These are phyloP conservation scores for Irineochytrium annulatum DNA, from an alignment of 192 early-diverging fungal genomes.

Conservation along the genomic window DNA sequence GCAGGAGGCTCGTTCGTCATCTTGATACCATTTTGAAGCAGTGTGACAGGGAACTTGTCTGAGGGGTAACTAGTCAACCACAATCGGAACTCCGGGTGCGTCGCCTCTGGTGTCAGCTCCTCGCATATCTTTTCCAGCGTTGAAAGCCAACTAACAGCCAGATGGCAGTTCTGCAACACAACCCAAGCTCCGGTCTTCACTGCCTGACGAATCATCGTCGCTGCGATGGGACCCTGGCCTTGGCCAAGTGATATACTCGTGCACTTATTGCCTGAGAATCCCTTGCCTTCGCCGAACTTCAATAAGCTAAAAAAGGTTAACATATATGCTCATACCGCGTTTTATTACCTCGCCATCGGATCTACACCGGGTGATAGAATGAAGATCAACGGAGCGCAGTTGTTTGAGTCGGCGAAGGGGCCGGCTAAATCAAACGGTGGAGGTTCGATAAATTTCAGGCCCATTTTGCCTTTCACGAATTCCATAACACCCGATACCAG, in stretches of 20 bases:
- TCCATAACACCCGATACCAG: constrained; percentile 55
- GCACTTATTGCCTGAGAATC: constrained; percentile 41
- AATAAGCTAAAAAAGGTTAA: constrained; percentile 44
- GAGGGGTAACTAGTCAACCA: constrained; percentile 62
- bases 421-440: constrained; percentile 57
- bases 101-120: constrained; percentile 52
- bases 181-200: constrained; percentile 53
- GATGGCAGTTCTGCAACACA: constrained; percentile 61
- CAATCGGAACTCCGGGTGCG: constrained; percentile 50
- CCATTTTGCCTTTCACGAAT: constrained; percentile 55
- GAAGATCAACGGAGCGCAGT: constrained; percentile 52
- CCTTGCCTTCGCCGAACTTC: constrained; percentile 54
- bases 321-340: no score
- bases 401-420: constrained; percentile 50
- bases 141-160: constrained; percentile 56
- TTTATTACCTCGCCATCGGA: constrained; percentile 47
- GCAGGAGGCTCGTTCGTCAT: constrained; percentile 65
- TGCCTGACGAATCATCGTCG: constrained; percentile 48
- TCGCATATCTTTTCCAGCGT: constrained; percentile 62
- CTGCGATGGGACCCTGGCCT: constrained; percentile 59
- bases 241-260: constrained; percentile 53
- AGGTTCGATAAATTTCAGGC: constrained; percentile 57
- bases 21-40: constrained; percentile 59
- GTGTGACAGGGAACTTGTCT: constrained; percentile 57
- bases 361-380: constrained; percentile 59